phyloP scores from a whole-genome alignment of 176 grass and related monocot genomes.

The Areca catechu region DNA sequence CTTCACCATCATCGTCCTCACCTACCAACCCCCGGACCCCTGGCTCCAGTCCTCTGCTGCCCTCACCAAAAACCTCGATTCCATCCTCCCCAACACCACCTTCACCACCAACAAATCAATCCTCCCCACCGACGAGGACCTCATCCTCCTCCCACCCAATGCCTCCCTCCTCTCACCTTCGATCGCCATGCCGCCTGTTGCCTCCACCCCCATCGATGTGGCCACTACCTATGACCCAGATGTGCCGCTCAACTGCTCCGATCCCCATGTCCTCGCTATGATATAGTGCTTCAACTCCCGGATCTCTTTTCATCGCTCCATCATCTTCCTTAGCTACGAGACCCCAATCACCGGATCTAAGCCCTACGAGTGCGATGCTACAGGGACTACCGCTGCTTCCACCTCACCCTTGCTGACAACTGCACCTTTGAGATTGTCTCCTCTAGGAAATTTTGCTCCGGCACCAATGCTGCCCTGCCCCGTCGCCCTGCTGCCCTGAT shows the following conservation, averaged over 20 bases:
- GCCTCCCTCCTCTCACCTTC: not conserved
- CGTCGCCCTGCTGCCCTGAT: no score
- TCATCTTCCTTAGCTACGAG: slow-evolving; percentile 88
- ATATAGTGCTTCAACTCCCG: slow-evolving; percentile 78
- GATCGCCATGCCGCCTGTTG: no score
- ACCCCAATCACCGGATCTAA: slow-evolving; percentile 39
- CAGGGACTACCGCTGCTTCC: slow-evolving; percentile 73
- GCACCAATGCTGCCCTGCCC: no score
- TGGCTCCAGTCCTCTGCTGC: slow-evolving; percentile 90
- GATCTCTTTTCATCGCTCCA: no score
- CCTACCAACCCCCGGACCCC: slow-evolving; percentile 91
- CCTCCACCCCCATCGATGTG: not conserved
- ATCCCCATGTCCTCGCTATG: slow-evolving; percentile 57
- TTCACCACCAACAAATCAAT: slow-evolving; percentile 70
- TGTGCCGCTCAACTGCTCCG: slow-evolving; percentile 63
- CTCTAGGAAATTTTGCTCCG: slow-evolving; percentile 84
- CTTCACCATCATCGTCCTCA: slow-evolving; percentile 81
- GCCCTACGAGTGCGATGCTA: slow-evolving; percentile 60
- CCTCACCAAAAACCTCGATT: slow-evolving; percentile 52
- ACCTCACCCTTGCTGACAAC: slow-evolving; percentile 31
- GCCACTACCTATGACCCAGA: slow-evolving; percentile 25
- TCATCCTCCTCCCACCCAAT: slow-evolving; percentile 22
- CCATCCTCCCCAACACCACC: slow-evolving; percentile 56
- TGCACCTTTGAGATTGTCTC: slow-evolving; percentile 38
- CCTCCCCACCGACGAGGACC: slow-evolving; percentile 86